Percentiles rank a stretch among this genome's conserved stretches.
These are phyloP conservation scores for Liquidambar formosana DNA, from an alignment of 164 flowering plant genomes.

Conservation along the genomic window DNA sequence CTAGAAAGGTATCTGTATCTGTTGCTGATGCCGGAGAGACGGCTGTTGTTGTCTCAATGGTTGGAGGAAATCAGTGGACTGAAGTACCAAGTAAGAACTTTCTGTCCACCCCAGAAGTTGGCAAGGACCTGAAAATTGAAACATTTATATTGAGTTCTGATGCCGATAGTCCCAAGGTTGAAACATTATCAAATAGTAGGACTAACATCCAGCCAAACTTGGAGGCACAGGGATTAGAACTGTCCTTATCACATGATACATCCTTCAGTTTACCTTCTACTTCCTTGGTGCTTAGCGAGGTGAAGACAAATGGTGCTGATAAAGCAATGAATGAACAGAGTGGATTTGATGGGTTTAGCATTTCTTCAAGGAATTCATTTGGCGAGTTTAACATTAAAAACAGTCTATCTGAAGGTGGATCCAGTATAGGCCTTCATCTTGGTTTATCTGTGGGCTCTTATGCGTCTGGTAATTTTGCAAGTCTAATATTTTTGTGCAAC, in stretches of 20 bases:
- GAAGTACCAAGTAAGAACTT: slow-evolving; percentile 29
- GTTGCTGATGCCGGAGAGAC: slow-evolving; percentile 96
- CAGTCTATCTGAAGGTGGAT: slow-evolving; percentile 26
- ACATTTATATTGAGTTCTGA: slow-evolving; percentile 12
- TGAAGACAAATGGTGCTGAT: slow-evolving; percentile 24
- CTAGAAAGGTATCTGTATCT: slow-evolving; percentile 68
- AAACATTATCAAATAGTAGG: slow-evolving; percentile 10
- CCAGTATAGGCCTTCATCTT: slow-evolving; percentile 40
- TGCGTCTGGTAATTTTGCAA: slow-evolving; percentile 33
- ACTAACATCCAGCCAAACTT: slow-evolving; percentile 22
- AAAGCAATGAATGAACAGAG: slow-evolving; percentile 14
- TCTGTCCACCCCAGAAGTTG: slow-evolving; percentile 19
- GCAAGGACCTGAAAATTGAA: slow-evolving; percentile 16
- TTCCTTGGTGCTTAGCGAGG: slow-evolving; percentile 21
- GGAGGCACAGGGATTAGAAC: slow-evolving; percentile 27
- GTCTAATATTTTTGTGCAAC: background rate
- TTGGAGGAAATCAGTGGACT: slow-evolving; percentile 39
- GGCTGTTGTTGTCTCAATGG: slow-evolving; percentile 82
- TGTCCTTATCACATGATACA: slow-evolving; percentile 38
- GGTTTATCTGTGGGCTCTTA: slow-evolving; percentile 39
- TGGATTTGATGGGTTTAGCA: slow-evolving; percentile 17
- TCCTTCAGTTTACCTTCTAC: slow-evolving; percentile 20
- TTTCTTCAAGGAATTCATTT: slow-evolving; percentile 15
- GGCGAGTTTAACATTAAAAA: slow-evolving; percentile 10
- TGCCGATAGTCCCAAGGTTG: slow-evolving; percentile 12